Percentiles rank a stretch among this genome's conserved stretches.
These are phyloP conservation scores for Trichoderma semiorbis DNA, from an alignment of 2,329 filamentous ascomycete species.

Conservation along the genomic window DNA sequence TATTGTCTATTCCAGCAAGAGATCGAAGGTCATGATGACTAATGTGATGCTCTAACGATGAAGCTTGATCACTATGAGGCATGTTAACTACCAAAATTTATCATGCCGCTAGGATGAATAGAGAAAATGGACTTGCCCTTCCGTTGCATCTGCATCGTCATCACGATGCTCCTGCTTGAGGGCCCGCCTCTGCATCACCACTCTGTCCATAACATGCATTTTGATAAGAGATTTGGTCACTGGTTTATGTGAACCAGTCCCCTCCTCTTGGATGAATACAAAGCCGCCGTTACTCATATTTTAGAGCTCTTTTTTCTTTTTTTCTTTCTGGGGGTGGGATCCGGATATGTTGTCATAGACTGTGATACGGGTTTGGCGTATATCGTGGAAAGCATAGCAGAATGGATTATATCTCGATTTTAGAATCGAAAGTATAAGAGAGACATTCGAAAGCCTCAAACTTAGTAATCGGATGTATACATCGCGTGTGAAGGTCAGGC, in stretches of 20 bases:
- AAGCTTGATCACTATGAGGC: neutral
- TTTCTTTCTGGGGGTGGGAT: neutral
- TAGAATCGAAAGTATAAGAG: neutral
- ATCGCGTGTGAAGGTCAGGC: neutral
- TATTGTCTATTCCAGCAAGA: neutral
- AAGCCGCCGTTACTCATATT: neutral
- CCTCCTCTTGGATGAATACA: conserved; percentile 1
- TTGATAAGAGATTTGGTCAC: neutral
- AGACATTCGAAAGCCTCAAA: neutral
- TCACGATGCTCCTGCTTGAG: neutral
- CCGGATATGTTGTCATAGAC: neutral
- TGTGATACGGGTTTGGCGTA: neutral
- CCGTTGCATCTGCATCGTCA: neutral
- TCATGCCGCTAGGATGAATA: neutral
- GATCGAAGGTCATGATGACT: neutral
- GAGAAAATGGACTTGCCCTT: neutral
- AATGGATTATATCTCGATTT: neutral
- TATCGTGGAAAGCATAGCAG: neutral
- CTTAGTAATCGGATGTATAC: neutral
- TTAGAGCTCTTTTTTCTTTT: neutral
- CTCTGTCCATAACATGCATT: conserved; percentile 7
- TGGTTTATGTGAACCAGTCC: neutral
- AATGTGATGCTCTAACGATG: neutral
- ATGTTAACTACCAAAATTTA: neutral
- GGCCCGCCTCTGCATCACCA: neutral